A percentile compares a stretch with the other conserved stretches of the same genome.
These are phyloP conservation scores for Macaranga tanarius DNA, from an alignment of 441 rosid species.

Conservation along the genomic window DNA sequence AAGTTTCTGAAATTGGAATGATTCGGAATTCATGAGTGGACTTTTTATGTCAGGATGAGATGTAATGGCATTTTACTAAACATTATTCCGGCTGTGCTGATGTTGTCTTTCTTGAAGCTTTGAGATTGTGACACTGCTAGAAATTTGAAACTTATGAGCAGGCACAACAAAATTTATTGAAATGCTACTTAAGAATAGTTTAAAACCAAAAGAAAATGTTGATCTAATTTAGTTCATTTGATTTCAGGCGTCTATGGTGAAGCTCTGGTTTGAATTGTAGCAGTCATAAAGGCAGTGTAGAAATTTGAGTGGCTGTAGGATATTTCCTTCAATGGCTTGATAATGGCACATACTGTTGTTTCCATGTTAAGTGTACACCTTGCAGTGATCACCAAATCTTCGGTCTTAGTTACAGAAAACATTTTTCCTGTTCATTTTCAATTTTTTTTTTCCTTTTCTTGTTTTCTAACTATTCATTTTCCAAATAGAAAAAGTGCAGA, in stretches of 20 bases:
- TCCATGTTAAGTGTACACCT: neutral
- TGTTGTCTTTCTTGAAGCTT: neutral
- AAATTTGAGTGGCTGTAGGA: neutral
- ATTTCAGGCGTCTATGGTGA: conserved; percentile 14
- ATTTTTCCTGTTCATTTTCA: no score
- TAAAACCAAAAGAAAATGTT: no score
- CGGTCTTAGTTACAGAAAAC: no score
- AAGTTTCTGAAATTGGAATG: neutral
- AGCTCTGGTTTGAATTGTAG: neutral
- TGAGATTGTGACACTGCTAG: neutral
- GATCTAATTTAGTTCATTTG: neutral
- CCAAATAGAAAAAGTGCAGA: no score
- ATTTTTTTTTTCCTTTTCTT: no score
- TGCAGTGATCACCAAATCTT: neutral
- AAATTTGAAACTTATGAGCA: neutral
- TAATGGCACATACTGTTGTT: neutral
- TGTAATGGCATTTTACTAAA: neutral
- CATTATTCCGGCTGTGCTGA: neutral
- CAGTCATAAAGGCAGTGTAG: neutral
- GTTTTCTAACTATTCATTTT: no score
- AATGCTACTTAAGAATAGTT: neutral
- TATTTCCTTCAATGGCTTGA: neutral
- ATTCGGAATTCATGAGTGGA: neutral
- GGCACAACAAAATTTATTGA: neutral
- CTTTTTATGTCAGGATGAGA: neutral